Conservation (phyloP, 2,329 filamentous ascomycete genomes). For the Dothistroma septosporum region DNA sequence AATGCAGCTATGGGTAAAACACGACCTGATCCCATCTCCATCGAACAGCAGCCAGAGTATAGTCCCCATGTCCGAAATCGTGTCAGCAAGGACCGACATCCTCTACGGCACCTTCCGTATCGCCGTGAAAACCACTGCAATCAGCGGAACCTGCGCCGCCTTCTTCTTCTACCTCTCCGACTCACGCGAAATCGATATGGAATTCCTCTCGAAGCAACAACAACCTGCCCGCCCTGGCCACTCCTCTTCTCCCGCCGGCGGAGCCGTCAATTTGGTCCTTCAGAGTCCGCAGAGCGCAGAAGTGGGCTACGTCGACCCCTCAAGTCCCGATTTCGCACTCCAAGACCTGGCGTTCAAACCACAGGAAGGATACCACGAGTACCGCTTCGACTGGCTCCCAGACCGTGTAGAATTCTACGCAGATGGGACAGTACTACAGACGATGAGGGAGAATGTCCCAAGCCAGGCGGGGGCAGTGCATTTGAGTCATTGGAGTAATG, state of each 20-base stretch:
- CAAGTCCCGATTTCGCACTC: conserved; percentile 56
- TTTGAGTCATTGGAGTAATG: conserved; percentile 74
- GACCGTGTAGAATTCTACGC: conserved; percentile 64
- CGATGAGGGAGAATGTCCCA: conserved; percentile 46
- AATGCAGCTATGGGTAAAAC: conserved; percentile 55
- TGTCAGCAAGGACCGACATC: conserved; percentile 58
- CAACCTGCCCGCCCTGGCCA: background rate
- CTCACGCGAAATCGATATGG: conserved; percentile 76
- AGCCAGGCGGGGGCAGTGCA: conserved; percentile 61
- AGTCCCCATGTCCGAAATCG: conserved; percentile 62
- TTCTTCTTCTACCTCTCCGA: conserved; percentile 84
- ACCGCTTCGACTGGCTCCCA: conserved; percentile 70
- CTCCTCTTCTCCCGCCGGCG: conserved; percentile 26
- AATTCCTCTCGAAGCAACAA: conserved; percentile 59
- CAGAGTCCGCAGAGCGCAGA: conserved; percentile 60
- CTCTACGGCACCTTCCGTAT: conserved; percentile 67
- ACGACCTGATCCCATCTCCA: conserved; percentile 25
- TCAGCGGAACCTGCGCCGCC: conserved; percentile 66
- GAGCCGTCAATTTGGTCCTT: conserved; percentile 68
- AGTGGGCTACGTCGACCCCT: conserved; percentile 59
- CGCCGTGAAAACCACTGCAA: conserved; percentile 59
- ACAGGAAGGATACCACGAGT: conserved; percentile 65
- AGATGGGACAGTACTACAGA: conserved; percentile 59
- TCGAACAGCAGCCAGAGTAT: conserved; percentile 23
- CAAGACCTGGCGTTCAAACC: conserved; percentile 64